phyloP scores from a whole-genome alignment of 495 filamentous ascomycete species.

The Neurospora sp. region DNA sequence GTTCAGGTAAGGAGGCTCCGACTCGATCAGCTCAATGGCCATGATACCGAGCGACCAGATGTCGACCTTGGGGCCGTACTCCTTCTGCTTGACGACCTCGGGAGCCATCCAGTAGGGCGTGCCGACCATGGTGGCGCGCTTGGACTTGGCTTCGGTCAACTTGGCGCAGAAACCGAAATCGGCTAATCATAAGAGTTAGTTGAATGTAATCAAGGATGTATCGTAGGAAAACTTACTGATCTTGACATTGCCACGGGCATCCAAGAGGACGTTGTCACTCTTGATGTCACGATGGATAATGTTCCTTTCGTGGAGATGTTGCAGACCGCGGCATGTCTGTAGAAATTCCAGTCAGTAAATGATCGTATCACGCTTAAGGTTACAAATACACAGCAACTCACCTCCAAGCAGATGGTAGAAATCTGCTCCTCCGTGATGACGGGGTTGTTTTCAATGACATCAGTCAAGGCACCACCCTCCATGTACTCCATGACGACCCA shows the following conservation, averaged over 20 bases:
- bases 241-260: conserved; percentile 90
- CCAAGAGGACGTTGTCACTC: conserved; percentile 92
- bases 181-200: conserved; percentile 43
- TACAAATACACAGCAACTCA: conserved; percentile 27
- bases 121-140: conserved; percentile 97
- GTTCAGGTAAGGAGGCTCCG: conserved; percentile 93
- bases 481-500: conserved; percentile 99
- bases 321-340: conserved; percentile 89
- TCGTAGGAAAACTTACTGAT: conserved; percentile 59
- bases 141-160: conserved; percentile 90
- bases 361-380: background rate
- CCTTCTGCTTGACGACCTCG: conserved; percentile 98
- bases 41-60: conserved; percentile 99
- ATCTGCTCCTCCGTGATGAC: conserved; percentile 91
- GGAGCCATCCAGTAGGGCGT: conserved; percentile 99
- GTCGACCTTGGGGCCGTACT: conserved; percentile 96
- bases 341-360: conserved; percentile 21
- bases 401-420: conserved; percentile 92
- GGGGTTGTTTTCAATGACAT: conserved; percentile 96
- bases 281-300: conserved; percentile 99
- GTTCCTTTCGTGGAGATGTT: conserved; percentile 86
- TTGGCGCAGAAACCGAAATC: conserved; percentile 99
- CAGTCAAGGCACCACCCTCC: conserved; percentile 94
- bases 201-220: background rate
- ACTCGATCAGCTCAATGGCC: conserved; percentile 99